These are phyloP conservation scores for Brettanomyces custersianus DNA, from an alignment of 805 yeast species.

Conservation along the genomic window DNA sequence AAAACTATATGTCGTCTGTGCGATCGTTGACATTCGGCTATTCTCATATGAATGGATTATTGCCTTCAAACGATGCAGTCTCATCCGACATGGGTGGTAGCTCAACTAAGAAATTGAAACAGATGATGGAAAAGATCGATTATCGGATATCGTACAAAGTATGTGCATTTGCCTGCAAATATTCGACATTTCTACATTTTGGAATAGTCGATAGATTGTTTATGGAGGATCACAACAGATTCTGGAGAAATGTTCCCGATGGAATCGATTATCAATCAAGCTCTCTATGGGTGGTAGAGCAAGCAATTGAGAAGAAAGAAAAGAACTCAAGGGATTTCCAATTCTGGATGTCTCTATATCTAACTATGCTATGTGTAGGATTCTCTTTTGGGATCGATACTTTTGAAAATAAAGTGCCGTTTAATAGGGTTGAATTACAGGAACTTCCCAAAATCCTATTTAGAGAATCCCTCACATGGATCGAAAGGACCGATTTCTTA, in stretches of 20 bases:
- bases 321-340: slow-evolving; percentile 12
- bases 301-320: not conserved
- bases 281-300: slow-evolving; percentile 7
- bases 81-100: not conserved
- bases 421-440: slow-evolving; percentile 6
- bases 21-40: slow-evolving; percentile 16
- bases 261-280: slow-evolving; percentile 1
- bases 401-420: slow-evolving; percentile 7
- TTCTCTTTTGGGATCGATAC: slow-evolving; percentile 15
- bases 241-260: slow-evolving; percentile 6
- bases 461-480: slow-evolving; percentile 15
- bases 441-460: slow-evolving; percentile 14
- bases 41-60: slow-evolving; percentile 3
- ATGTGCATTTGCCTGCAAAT: slow-evolving; percentile 15
- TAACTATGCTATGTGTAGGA: slow-evolving; percentile 16
- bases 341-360: slow-evolving; percentile 19
- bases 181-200: slow-evolving; percentile 18
- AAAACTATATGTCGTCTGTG: slow-evolving; percentile 8
- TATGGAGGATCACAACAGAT: slow-evolving; percentile 15
- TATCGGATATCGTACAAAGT: slow-evolving; percentile 9
- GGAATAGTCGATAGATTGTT: slow-evolving; percentile 15
- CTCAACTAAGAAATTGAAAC: not conserved
- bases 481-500: slow-evolving; percentile 15
- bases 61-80: not conserved
- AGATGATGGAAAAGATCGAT: slow-evolving; percentile 4